Percentiles rank a stretch among this genome's conserved stretches.
phyloP scores from a whole-genome alignment of 2,329 filamentous ascomycete species.

The Cyphellophora attinorum region DNA sequence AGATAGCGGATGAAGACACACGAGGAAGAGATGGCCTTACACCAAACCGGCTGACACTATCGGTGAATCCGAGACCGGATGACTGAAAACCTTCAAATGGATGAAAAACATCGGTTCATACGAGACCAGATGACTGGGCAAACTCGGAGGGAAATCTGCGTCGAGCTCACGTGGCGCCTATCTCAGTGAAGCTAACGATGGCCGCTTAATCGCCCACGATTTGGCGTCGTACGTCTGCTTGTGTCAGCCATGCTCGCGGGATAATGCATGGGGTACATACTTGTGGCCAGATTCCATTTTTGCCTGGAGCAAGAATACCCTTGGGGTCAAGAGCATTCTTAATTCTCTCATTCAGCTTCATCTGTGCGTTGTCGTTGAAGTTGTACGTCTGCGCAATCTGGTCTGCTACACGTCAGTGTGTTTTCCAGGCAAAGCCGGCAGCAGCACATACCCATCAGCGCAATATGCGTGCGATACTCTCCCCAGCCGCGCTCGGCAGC shows the following conservation, averaged over 20 bases:
- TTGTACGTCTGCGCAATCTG: slow-evolving; percentile 36
- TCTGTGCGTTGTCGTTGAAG: slow-evolving; percentile 31
- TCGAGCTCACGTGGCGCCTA: too few relatives aligned
- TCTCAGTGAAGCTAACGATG: too few relatives aligned
- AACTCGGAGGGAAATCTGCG: too few relatives aligned
- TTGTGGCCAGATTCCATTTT: slow-evolving; percentile 34
- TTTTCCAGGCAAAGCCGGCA: not conserved
- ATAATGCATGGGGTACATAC: not conserved
- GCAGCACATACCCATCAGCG: slow-evolving; percentile 23
- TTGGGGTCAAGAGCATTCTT: slow-evolving; percentile 41
- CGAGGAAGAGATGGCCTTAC: too few relatives aligned
- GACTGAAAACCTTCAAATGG: too few relatives aligned
- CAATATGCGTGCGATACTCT: slow-evolving; percentile 38
- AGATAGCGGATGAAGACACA: too few relatives aligned
- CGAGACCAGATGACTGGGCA: too few relatives aligned
- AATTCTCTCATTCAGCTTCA: slow-evolving; percentile 35
- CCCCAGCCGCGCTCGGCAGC: slow-evolving; percentile 33
- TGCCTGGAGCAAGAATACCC: slow-evolving; percentile 38
- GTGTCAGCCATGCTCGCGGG: not conserved
- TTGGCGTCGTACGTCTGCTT: slow-evolving; percentile 1
- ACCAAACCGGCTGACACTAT: too few relatives aligned
- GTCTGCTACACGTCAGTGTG: slow-evolving; percentile 19
- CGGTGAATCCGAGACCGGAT: too few relatives aligned
- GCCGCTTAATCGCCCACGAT: not conserved
- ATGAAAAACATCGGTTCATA: too few relatives aligned